Conservation (phyloP, 768 basidiomycete species). For the Gautieria morchelliformis region DNA sequence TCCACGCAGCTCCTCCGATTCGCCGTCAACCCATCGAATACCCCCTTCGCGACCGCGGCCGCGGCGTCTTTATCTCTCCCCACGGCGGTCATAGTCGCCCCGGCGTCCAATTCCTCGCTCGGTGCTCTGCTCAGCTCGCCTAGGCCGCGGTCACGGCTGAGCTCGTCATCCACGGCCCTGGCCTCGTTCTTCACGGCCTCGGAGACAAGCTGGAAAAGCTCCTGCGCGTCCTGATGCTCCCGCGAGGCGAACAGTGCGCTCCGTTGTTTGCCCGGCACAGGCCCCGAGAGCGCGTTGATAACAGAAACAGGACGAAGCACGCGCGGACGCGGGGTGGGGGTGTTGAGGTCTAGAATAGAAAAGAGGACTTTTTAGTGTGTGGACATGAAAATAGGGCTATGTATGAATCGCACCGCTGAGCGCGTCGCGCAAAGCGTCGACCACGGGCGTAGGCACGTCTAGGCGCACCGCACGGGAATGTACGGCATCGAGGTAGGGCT, state of each 20-base stretch:
- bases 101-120: not conserved
- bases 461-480: slow-evolving; percentile 67
- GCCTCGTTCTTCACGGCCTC: slow-evolving; percentile 85
- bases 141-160: slow-evolving; percentile 59
- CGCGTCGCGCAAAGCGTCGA: slow-evolving; percentile 69
- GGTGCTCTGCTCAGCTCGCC: slow-evolving; percentile 36
- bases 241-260: slow-evolving; percentile 73
- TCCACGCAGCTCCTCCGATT: slow-evolving; percentile 79
- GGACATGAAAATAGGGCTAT: slow-evolving; percentile 7
- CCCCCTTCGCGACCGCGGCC: too few species aligned
- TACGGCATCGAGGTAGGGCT: slow-evolving; percentile 68
- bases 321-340: slow-evolving; percentile 43
- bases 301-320: slow-evolving; percentile 66
- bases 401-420: slow-evolving; percentile 43
- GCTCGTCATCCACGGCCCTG: slow-evolving; percentile 62
- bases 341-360: slow-evolving; percentile 46
- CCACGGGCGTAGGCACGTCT: slow-evolving; percentile 79
- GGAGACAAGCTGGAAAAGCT: slow-evolving; percentile 89
- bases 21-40: slow-evolving; percentile 87
- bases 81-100: not conserved
- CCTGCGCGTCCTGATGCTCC: slow-evolving; percentile 97
- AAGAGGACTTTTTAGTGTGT: not conserved
- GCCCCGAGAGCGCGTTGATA: slow-evolving; percentile 55
- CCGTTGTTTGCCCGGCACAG: slow-evolving; percentile 37
- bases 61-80: slow-evolving; percentile 29